Evolutionary conservation across 768 basidiomycete species (phyloP), one percentile per base, ranked within the genome.

Genomic region (Boletus rubropictus): DNA sequence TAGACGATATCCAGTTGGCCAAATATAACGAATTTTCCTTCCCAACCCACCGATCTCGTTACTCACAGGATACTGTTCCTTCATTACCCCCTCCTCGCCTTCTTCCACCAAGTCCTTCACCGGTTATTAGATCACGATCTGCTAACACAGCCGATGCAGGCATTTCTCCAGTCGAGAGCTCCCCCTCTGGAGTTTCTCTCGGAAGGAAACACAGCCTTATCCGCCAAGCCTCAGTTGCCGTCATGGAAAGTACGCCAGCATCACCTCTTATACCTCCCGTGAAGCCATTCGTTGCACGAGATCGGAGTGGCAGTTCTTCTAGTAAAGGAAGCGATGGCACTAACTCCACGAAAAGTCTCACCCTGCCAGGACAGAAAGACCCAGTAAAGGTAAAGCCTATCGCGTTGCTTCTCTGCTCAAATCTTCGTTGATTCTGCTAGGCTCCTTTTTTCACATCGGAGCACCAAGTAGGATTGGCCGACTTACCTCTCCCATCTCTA

Each of bases 401-500:
- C n/a, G 5, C 1, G 34, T 22, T 31, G 27, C 6, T 17, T 46
- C 20, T 49, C 27, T 14, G 31, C 29, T 24, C 29, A 29, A 38
- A 32, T 40, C 35, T 33, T 48, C 28, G 21, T 48, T 42, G 8
- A 53, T 41, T 29, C 39, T 14, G 7, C 4, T 48, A 86, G 84
- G 77, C 83, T 35, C 83, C 85, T 1, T 77, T 77, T 11, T 69
- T 85, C 18, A 78, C 82, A 17, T 81, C 81, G 1, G 85, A 85
- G 42, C 81, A 87, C 57, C 81, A 81, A 55, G 64, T 84, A 15
- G 84, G 82, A 27, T 79, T 82, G 64, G 55, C 74, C 12, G 86
- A 89, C 55, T 67, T 89, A 20, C 67, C 87, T 17, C 86, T 88
- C 5, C 86, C 88, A 1, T 89, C 88, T 11, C 86, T 85, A 8